Evolutionary conservation across 352 stramenopile species (phyloP).

Genomic region (Phytopythium cucurbitacearum): DNA sequence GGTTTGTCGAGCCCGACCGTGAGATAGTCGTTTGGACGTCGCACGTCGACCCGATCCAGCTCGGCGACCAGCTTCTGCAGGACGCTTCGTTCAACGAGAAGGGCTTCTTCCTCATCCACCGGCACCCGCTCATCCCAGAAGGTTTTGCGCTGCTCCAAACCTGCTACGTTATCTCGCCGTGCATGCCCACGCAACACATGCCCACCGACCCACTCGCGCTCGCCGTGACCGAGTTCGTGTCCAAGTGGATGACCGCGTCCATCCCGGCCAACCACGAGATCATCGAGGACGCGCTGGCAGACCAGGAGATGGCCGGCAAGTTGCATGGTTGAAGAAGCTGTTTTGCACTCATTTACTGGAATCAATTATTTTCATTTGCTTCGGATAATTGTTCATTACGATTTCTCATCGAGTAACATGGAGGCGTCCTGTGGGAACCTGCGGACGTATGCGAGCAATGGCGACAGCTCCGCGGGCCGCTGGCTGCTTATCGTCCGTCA

Average conservation of each 20-base stretch:
- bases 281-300: constrained; percentile 24
- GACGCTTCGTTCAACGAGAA: constrained; percentile 48
- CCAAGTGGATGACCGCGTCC: constrained; percentile 24
- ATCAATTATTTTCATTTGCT: constrained; percentile 9
- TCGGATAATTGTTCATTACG: too few species aligned
- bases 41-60: constrained; percentile 46
- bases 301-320: too few species aligned
- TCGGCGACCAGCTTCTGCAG: constrained; percentile 27
- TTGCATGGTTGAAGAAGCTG: too few species aligned
- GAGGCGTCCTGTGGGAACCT: background rate
- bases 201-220: constrained; percentile 16
- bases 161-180: constrained; percentile 52
- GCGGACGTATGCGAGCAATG: constrained; percentile 34
- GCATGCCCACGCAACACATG: constrained; percentile 21
- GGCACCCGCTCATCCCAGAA: constrained; percentile 23
- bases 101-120: constrained; percentile 48
- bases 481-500: constrained; percentile 50
- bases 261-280: constrained; percentile 37
- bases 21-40: constrained; percentile 54
- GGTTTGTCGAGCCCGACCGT: constrained; percentile 41
- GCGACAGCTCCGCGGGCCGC: background rate
- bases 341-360: constrained; percentile 3
- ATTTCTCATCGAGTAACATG: too few species aligned
- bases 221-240: constrained; percentile 34
- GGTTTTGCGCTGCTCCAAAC: constrained; percentile 41